Evolutionary conservation across 345 rosid species (phyloP), one percentile per base, ranked within the genome.

Genomic region (Odontarrhena argentea): DNA sequence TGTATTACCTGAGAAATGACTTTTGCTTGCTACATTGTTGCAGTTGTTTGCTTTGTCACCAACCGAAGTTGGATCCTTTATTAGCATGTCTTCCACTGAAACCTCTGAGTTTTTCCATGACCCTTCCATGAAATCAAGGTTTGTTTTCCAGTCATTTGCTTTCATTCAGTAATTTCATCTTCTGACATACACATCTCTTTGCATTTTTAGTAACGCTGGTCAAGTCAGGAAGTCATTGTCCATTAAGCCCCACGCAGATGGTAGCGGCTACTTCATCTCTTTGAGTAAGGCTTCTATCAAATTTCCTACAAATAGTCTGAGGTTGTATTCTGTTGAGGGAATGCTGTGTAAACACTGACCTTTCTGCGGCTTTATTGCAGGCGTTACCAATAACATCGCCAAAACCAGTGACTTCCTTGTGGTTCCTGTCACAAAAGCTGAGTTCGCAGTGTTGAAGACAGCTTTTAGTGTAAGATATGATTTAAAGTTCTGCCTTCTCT

Each of bases 41-140:
- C 70, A 94, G 99, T 24, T 48, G 22, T 94, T 94, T 79, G 97
- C 95, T 81, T 77, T 94, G 65, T 91, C 97, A 12, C 73, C 96
- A 7, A 88, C 96, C 15, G 99, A 94, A 77, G 78, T 88, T 57
- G 97, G 99, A n/a, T 83, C 97, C 48, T 59, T 94, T 66, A 76
- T 94, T 52, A 87, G 87, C 67, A 50, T 88, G 89, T 85, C 89
- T 76, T 78, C 87, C 1, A 61, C 53, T 41, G 93, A 83, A 68
- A 79, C 78, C 73, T 78, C 91, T 65, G 99, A 94, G 71, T 94
- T 88, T 78, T 94, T 80, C 77, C 99, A 94, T 79, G 99, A 91
- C 72, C 99, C 97, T 66, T 80, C 88, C 66, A 87, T 88, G 87
- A 46, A 73, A 69, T 85, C 97, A 59, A 91, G 87, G 97, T 88